These are phyloP conservation scores for Trichoderma harzianum DNA, from an alignment of 2,329 filamentous ascomycete species.

Conservation along the genomic window DNA sequence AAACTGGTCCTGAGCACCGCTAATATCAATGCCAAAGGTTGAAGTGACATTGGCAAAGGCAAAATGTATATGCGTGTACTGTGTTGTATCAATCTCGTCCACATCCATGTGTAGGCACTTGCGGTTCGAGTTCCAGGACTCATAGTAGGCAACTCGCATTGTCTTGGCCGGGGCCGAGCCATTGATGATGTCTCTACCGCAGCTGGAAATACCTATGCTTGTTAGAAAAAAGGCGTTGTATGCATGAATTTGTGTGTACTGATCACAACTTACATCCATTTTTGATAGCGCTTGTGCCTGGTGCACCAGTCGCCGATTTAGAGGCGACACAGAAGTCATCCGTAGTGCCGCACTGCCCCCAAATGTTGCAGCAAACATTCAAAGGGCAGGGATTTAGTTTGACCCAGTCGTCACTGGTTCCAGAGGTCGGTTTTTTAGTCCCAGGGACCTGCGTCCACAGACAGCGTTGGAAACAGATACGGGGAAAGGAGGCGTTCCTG, in stretches of 20 bases:
- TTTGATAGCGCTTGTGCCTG: conserved; percentile 27
- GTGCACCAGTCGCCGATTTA: conserved; percentile 27
- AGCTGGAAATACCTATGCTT: conserved; percentile 30
- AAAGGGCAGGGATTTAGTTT: conserved; percentile 46
- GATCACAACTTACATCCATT: conserved; percentile 24
- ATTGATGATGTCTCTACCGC: conserved; percentile 32
- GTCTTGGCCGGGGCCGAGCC: conserved; percentile 26
- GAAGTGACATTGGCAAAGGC: conserved; percentile 29
- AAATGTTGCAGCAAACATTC: conserved; percentile 40
- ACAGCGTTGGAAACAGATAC: conserved; percentile 25
- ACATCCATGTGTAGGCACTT: conserved; percentile 33
- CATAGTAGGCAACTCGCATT: conserved; percentile 32
- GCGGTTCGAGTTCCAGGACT: conserved; percentile 30
- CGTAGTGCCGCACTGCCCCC: conserved; percentile 45
- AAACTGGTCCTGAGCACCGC: conserved; percentile 28
- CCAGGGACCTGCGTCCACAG: conserved; percentile 43
- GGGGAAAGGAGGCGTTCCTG: conserved; percentile 28
- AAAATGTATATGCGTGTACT: conserved; percentile 35
- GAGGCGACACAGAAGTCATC: conserved; percentile 40
- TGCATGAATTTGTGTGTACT: background rate
- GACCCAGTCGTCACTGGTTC: conserved; percentile 29
- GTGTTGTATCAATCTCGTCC: conserved; percentile 22
- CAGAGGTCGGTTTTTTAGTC: conserved; percentile 32
- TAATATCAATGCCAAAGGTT: conserved; percentile 20
- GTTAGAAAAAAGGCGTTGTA: background rate